Evolutionary conservation across 352 stramenopile species (phyloP).

Genomic region (Pythium plurisporium): DNA sequence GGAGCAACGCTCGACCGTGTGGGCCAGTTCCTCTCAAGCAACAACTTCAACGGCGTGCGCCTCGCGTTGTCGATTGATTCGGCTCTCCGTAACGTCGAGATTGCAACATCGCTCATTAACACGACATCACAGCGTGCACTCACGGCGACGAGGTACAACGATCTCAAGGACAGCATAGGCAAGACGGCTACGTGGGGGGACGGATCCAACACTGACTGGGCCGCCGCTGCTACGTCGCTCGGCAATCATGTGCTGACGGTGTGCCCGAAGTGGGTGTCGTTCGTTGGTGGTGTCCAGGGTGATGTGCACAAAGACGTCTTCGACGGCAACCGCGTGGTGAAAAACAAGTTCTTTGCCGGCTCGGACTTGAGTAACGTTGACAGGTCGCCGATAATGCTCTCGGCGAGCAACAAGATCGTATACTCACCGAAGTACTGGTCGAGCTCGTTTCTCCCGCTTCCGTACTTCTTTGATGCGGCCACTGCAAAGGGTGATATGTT

Average conservation of each 20-base stretch:
- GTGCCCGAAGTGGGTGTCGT: slow-evolving; percentile 76
- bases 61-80: slow-evolving; percentile 71
- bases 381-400: slow-evolving; percentile 48
- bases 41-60: slow-evolving; percentile 81
- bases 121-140: slow-evolving; percentile 82
- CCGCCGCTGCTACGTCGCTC: slow-evolving; percentile 56
- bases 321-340: slow-evolving; percentile 39
- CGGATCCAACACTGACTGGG: slow-evolving; percentile 72
- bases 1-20: slow-evolving; percentile 76
- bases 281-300: slow-evolving; percentile 69
- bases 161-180: slow-evolving; percentile 71
- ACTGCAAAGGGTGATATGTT: slow-evolving; percentile 48
- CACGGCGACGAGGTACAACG: slow-evolving; percentile 59
- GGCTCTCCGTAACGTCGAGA: slow-evolving; percentile 59
- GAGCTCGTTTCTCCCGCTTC: slow-evolving; percentile 51
- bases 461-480: slow-evolving; percentile 68
- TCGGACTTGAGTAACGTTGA: slow-evolving; percentile 58
- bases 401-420: slow-evolving; percentile 65
- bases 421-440: slow-evolving; percentile 79
- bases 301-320: slow-evolving; percentile 66
- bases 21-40: slow-evolving; percentile 61
- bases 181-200: slow-evolving; percentile 72
- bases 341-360: slow-evolving; percentile 63
- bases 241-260: slow-evolving; percentile 58
- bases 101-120: slow-evolving; percentile 67